Evolutionary conservation across 2,329 filamentous ascomycete species (phyloP), one percentile per base, ranked within the genome.

Genomic region (Colletotrichum cuscutae): DNA sequence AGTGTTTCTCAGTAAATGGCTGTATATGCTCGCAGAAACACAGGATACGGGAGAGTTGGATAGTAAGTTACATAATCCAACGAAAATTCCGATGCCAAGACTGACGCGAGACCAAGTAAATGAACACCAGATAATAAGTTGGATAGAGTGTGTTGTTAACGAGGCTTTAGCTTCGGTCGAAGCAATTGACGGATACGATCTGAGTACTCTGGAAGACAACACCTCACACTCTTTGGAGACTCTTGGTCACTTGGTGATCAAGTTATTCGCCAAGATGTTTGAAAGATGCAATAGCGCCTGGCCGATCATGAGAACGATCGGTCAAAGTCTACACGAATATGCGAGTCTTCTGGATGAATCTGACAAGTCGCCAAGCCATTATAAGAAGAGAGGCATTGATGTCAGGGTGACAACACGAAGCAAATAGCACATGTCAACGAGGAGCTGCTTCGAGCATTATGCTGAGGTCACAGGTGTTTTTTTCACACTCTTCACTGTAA

Each of bases 351-450:
- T 65, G 19, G 49, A 30, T 22, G 12, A 28, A 12, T 6, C 1
- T 75, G 75, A 76, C 42, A 76, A 28, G 76, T 74, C 46, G 9
- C 42, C 13, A n/a, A 60, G 37, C 22, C 15, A 24, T 22, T n/a
- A 24, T 42, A 2, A 52, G 12, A 57, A 28, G 8, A 15, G 24
- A 52, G n/a, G 15, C 13, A 42, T 42, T 8, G 37, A 42, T 15
- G 12, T 42, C 6, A 42, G 37, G 2, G 1, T 15, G 15, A 9
- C 8, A 52, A 52, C 11, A 9, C 59, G 26, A 62, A 42, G 37
- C 5, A 42, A 7, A 42, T 15, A 42, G 37, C 13, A 8, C 13
- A 8, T 42, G 15, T 19, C 13, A 42, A 19, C 13, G 5, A 15
- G 37, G 37, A 42, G 37, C 15, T 42, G 5, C 35, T 42, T 7